Conservation (phyloP, 2,329 filamentous ascomycete species). For the Colletotrichum echinochloae region DNA sequence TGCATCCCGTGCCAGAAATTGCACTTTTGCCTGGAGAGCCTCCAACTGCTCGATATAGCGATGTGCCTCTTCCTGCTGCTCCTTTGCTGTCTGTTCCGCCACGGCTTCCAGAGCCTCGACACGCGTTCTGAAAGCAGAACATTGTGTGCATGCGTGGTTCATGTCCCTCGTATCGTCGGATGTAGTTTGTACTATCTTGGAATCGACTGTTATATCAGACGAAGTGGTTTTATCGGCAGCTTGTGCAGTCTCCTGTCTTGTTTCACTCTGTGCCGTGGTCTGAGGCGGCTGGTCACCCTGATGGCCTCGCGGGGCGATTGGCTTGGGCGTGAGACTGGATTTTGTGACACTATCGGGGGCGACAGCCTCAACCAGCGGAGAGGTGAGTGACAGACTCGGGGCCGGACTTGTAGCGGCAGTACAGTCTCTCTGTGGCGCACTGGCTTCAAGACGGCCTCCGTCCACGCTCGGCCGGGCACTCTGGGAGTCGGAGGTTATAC, state of each 20-base stretch:
- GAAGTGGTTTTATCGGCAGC: too few relatives aligned
- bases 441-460: background rate
- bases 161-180: background rate
- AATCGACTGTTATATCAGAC: background rate
- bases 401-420: background rate
- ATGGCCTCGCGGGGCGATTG: background rate
- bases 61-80: slow-evolving; percentile 78
- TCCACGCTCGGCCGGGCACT: slow-evolving; percentile 23
- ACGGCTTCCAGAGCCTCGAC: slow-evolving; percentile 27
- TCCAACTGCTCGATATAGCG: slow-evolving; percentile 90
- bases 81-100: slow-evolving; percentile 8
- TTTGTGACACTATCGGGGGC: background rate
- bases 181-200: background rate
- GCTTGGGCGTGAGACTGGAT: background rate
- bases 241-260: background rate
- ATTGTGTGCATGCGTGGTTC: slow-evolving; percentile 26
- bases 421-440: background rate
- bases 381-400: background rate
- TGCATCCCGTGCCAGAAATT: slow-evolving; percentile 86
- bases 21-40: slow-evolving; percentile 88
- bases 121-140: slow-evolving; percentile 7
- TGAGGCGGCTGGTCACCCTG: background rate
- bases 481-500: slow-evolving; percentile 15
- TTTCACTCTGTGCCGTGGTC: background rate
- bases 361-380: background rate